A percentile compares a stretch with the other conserved stretches of the same genome.
Conservation (phyloP, 2,329 filamentous ascomycete species). For the Neofusicoccum sp. region DNA sequence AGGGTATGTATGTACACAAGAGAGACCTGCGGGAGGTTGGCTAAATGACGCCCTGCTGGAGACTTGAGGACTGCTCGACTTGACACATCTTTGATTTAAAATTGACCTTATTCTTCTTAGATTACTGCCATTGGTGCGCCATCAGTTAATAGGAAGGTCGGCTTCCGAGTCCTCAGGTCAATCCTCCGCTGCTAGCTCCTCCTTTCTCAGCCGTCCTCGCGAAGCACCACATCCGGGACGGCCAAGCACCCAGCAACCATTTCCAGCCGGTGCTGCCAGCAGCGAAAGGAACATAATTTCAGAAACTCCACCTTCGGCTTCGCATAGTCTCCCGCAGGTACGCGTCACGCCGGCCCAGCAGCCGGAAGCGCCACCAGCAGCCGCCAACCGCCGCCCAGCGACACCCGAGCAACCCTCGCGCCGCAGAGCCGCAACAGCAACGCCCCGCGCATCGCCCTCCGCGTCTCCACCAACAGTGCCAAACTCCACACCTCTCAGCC, state of each 20-base stretch:
- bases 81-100: too few species aligned
- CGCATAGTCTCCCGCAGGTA: background rate
- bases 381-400: background rate
- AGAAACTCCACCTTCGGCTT: background rate
- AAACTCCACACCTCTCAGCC: background rate
- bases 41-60: too few species aligned
- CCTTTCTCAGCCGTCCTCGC: background rate
- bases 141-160: too few species aligned
- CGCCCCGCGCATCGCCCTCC: background rate
- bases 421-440: background rate
- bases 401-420: background rate
- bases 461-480: background rate
- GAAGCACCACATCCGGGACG: background rate
- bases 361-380: background rate
- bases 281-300: background rate
- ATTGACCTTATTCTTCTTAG: too few species aligned
- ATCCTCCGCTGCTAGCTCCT: too few species aligned
- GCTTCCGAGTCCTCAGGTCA: too few species aligned
- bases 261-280: background rate
- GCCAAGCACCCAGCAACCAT: background rate
- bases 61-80: too few species aligned
- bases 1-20: too few species aligned
- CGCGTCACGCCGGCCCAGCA: background rate
- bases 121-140: too few species aligned
- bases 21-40: too few species aligned